Evolutionary conservation across 768 basidiomycete species (phyloP), one percentile per base, ranked within the genome.

Genomic region (Suillus subaureus): DNA sequence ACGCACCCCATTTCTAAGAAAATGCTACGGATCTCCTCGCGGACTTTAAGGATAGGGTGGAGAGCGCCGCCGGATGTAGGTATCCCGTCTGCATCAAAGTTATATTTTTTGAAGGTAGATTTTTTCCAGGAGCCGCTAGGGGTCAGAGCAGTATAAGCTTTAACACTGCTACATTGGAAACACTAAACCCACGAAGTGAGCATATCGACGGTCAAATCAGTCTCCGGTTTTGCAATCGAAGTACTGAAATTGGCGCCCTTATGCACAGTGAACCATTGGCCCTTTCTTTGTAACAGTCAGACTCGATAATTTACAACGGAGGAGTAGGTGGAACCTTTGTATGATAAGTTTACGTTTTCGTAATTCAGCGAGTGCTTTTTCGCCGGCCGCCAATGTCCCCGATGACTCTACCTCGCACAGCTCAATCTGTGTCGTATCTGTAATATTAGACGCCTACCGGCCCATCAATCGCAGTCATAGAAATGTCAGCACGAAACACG

Each of bases 1-100:
- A 77, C 87, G 61, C 68, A 98, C 97, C 97, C 97, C 96, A 99
- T 99, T 77, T 99, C 97, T 70, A 99, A 85, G 85, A 99, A 99
- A 73, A 99, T 98, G 76, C 92, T 92, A 61, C 96, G 86, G 74
- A 99, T 94, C 77, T 99, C 97, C 79, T 99, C 97, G 64, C 97
- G 85, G 31, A 99, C 97, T 82, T 99, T 99, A 65, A 99, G 87
- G 40, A 99, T 84, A 18, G 97, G 97, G 78, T 99, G 97, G 37
- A 99, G 82, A 16, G 96, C 95, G 47, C 97, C 97, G 37, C 96
- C 95, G 45, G 87, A 86, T 4, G 96, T 90, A 11, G 91, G 93
- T 35, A 90, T 87, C 61, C 97, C 97, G 68, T 96, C 96, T 0
- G 97, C 96, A 70, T 97, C 96, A 71, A 99, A 99, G 79, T 99